Percentiles rank a stretch among this genome's conserved stretches.
Evolutionary conservation across 164 flowering plant species (phyloP).

Genomic region (Annona squamosa): DNA sequence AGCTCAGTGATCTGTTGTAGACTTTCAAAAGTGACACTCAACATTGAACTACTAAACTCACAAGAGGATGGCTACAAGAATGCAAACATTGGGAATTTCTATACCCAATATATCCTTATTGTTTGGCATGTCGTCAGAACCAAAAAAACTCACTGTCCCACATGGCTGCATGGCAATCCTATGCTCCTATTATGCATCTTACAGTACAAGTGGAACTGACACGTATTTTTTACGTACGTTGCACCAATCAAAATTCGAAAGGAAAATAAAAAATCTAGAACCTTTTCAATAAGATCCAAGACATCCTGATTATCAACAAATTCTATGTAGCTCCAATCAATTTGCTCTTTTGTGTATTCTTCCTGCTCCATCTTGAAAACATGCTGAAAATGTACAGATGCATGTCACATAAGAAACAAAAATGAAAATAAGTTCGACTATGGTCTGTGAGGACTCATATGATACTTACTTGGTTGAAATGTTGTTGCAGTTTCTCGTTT

Average conservation of each 20-base stretch:
- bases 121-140: too few species aligned
- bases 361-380: slow-evolving; percentile 97
- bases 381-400: slow-evolving; percentile 47
- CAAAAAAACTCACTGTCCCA: too few species aligned
- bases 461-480: slow-evolving; percentile 82
- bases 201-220: too few species aligned
- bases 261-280: slow-evolving; percentile 13
- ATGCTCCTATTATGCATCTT: too few species aligned
- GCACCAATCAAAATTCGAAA: neutral
- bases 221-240: too few species aligned
- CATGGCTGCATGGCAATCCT: too few species aligned
- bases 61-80: too few species aligned
- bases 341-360: slow-evolving; percentile 73
- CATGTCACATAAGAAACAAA: slow-evolving; percentile 1
- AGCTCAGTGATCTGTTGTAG: too few species aligned
- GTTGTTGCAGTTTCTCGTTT: slow-evolving; percentile 96
- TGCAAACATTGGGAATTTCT: too few species aligned
- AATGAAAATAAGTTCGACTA: slow-evolving; percentile 1
- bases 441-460: slow-evolving; percentile 5
- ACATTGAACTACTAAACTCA: too few species aligned
- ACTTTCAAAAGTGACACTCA: too few species aligned
- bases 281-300: slow-evolving; percentile 90
- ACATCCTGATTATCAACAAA: slow-evolving; percentile 95
- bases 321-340: slow-evolving; percentile 93
- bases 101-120: too few species aligned